Conservation (phyloP, 2,329 filamentous ascomycete genomes). For the Meredithiella fracta region DNA sequence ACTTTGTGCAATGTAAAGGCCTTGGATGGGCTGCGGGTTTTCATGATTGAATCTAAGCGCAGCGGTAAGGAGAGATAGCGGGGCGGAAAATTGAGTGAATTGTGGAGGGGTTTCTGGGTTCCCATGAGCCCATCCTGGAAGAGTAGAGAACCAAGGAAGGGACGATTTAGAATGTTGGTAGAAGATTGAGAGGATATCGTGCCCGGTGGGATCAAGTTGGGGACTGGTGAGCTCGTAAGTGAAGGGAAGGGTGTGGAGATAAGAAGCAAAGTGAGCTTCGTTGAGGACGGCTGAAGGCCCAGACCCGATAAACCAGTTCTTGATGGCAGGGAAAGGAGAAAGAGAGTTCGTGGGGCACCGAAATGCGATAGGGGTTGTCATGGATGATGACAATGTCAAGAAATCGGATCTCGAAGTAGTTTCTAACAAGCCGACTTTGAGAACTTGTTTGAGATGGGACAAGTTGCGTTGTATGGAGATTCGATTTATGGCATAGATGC, state of each 20-base stretch:
- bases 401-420: too few relatives aligned
- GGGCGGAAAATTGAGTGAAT: constrained; percentile 43
- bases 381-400: too few relatives aligned
- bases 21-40: constrained; percentile 17
- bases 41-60: constrained; percentile 31
- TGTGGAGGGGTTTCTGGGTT: constrained; percentile 13
- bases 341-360: too few relatives aligned
- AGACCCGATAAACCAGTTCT: constrained; percentile 41
- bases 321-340: constrained; percentile 25
- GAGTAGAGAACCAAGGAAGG: too few relatives aligned
- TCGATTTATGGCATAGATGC: too few relatives aligned
- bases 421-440: too few relatives aligned
- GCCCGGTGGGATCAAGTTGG: constrained; percentile 9
- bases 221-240: constrained; percentile 25
- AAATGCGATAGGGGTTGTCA: too few relatives aligned
- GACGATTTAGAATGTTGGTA: background rate
- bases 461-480: too few relatives aligned
- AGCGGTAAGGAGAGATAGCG: constrained; percentile 48
- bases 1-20: constrained; percentile 79
- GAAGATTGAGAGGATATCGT: constrained; percentile 16
- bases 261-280: constrained; percentile 19
- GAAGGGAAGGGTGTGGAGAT: constrained; percentile 17
- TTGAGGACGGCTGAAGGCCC: background rate
- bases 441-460: too few relatives aligned
- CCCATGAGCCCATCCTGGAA: constrained; percentile 1